Evolutionary conservation across 1,284 basidiomycete species (phyloP), one percentile per base, ranked within the genome.

Genomic region (Polyporus tsugae): DNA sequence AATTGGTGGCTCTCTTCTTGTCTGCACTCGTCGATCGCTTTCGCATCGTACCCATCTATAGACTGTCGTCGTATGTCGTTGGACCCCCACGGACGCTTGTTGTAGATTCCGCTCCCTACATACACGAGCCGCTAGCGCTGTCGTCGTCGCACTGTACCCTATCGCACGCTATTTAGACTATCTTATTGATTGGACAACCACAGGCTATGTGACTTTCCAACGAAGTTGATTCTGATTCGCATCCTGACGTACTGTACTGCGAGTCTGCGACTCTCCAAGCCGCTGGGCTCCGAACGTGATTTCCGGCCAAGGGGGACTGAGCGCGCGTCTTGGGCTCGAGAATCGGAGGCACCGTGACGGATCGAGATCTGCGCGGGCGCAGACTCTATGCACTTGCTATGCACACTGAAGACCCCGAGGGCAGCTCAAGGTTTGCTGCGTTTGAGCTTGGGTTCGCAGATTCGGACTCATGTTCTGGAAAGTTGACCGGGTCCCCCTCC

Each of bases 341-440:
- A 25, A 52, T 52, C 49, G 49, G 49, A 52, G 49, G 25, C 49
- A 55, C 52, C 25, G 22, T 29, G 11, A 58, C 6, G 41, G 62
- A 71, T 71, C 70, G 64, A 62, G 70, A 71, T 71, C 67, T 62
- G 57, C 5, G 15, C 58, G 61, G 13, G 17, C 33, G 5, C 29
- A 15, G 29, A 35, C 29, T 53, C 29, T 29, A 29, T 52, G 46
- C 22, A 29, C 13, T 29, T 29, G 29, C 29, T 29, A 29, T 29
- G 29, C 29, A 29, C 29, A 29, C 29, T 29, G 29, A 35, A 55
- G 52, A 35, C 52, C 17, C 29, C 25, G 33, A 55, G 15, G 29
- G 29, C 15, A 4, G 19, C 49, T 15, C n/a, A 53, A 55, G 6
- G 29, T 25, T 52, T 52, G 52, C 15, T 35, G 52, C 52, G 52